Conservation (phyloP, 106 monocot genomes). For the Narthecium ossifragum region DNA sequence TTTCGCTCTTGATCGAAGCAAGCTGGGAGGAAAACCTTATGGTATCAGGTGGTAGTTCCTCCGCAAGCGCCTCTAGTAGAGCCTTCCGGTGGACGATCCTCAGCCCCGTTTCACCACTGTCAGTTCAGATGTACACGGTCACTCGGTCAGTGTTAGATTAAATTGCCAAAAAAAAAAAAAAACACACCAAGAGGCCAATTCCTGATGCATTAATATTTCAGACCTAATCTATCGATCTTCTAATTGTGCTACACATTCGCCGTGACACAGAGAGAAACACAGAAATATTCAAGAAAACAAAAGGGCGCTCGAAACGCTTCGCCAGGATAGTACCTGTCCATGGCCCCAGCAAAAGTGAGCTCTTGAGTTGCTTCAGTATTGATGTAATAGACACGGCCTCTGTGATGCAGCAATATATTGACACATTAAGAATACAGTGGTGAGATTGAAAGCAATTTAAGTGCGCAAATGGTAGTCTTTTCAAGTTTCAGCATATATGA, state of each 20-base stretch:
- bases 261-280: neutral
- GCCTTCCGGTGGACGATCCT: constrained; percentile 35
- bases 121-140: no score
- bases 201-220: neutral
- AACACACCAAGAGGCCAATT: neutral
- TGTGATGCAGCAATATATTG: no score
- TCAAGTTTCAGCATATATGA: neutral
- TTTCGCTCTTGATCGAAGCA: constrained; percentile 27
- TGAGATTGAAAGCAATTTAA: no score
- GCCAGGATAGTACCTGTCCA: constrained; percentile 12
- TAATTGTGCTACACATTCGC: neutral
- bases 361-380: constrained; percentile 26
- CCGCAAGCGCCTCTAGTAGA: constrained; percentile 32
- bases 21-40: constrained; percentile 48
- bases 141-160: neutral
- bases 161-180: neutral
- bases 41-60: constrained; percentile 34
- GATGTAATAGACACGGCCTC: constrained; percentile 23
- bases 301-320: no score
- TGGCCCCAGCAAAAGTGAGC: constrained; percentile 1
- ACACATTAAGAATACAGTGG: no score
- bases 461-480: no score
- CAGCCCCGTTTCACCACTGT: constrained; percentile 4
- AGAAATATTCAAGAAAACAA: no score
- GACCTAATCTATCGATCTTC: neutral